These are phyloP conservation scores for Fusarium sp. DNA, from an alignment of 2,329 filamentous ascomycete genomes.

Conservation along the genomic window DNA sequence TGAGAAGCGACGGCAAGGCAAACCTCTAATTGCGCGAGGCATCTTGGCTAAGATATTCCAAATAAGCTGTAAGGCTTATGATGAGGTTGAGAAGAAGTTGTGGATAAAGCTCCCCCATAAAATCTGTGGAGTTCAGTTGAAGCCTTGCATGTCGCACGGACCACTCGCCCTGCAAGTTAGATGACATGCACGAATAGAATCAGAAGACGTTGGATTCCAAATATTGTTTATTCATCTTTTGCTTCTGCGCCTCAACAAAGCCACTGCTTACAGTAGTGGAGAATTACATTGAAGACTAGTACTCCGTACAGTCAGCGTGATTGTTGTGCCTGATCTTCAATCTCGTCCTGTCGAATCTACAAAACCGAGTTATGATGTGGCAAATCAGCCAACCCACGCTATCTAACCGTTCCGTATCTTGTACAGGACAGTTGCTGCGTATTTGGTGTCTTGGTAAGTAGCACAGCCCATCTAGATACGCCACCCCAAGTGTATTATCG, in stretches of 20 bases:
- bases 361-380: constrained; percentile 3
- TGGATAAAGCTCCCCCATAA: constrained; percentile 18
- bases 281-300: neutral
- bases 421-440: constrained; percentile 5
- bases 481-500: neutral
- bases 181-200: constrained; percentile 13
- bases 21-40: constrained; percentile 70
- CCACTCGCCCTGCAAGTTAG: constrained; percentile 3
- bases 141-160: constrained; percentile 25
- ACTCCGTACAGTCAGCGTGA: neutral
- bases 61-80: neutral
- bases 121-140: constrained; percentile 11
- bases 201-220: constrained; percentile 26
- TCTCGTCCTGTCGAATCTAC: neutral
- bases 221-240: constrained; percentile 10
- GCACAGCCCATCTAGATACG: constrained; percentile 3
- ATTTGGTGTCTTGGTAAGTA: neutral
- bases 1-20: constrained; percentile 12
- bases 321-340: constrained; percentile 9
- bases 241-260: constrained; percentile 35
- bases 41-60: constrained; percentile 52
- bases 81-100: constrained; percentile 14
- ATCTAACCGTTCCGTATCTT: constrained; percentile 8
- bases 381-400: neutral
- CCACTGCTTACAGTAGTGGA: constrained; percentile 6